Percentiles rank a stretch among this genome's conserved stretches.
phyloP scores from a whole-genome alignment of 106 monocot genomes.

The Cymbidium sinense region DNA sequence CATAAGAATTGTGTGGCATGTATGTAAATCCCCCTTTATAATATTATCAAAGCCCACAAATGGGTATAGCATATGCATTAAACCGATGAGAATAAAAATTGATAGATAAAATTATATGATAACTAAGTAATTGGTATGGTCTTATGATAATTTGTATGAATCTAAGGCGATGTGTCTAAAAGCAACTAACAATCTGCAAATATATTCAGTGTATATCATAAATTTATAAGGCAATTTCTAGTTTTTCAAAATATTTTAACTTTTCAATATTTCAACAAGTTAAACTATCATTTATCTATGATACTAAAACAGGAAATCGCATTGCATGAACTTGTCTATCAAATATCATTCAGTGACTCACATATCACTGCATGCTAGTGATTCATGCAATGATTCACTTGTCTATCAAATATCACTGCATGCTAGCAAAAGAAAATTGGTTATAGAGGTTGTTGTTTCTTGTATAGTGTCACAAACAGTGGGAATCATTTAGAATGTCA shows the following conservation, averaged over 20 bases:
- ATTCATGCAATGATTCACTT: no score
- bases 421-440: background rate
- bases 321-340: background rate
- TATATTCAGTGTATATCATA: background rate
- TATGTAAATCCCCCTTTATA: no score
- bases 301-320: background rate
- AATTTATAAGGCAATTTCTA: background rate
- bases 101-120: background rate
- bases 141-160: background rate
- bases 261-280: background rate
- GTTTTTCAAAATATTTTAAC: background rate
- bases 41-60: background rate
- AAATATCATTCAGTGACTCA: no score
- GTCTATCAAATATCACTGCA: background rate
- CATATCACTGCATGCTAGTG: no score
- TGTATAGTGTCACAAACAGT: background rate
- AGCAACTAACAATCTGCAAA: background rate
- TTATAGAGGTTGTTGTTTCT: background rate
- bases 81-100: background rate
- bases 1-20: no score
- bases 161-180: background rate
- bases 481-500: background rate
- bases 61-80: background rate
- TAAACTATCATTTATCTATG: background rate
- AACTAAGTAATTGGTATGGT: background rate